Base-by-base conservation (phyloP, 441 rosid species). In the Melastoma candidum region DNA sequence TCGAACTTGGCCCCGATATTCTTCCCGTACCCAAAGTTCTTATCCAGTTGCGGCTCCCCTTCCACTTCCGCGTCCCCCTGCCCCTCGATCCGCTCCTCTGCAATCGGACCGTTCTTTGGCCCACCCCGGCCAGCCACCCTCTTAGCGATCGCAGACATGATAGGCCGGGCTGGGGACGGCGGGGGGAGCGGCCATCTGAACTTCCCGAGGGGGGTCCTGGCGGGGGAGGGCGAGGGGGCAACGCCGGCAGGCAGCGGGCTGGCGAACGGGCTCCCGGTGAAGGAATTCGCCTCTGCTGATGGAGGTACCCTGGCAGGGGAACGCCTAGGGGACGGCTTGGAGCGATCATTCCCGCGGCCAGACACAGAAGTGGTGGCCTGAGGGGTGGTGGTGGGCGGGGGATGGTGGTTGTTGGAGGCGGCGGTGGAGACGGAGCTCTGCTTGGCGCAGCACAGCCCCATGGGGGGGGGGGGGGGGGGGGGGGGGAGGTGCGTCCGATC, bases 391-490 rank as follows among this genome's bases (percentile, higher is more conserved):
- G 22, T 17, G 22, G 36, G 63, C 45, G 32, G 76, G 54, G 59
- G 57, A 55, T 64, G 64, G 48, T 72, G 79, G 48, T 69, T 63
- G 54, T 57, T 49, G 57, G 22, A 17, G 22, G 41, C 7, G 41
- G 41, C 6, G 41, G 41, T 36, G 41, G 51, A 73, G 1, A 25
- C 71, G 56, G 84, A 47, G n/a, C 61, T 63, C 71, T 58, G 69
- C 65, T 75, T 77, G 71, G 87, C 84, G 71, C 92, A 90, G 68
- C 87, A 80, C 59, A 76, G 90, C 29, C 95, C 92, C 95, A 87
- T 86, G 12, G 45, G 22, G 51, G 45, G 6, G 39, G 4, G 4
- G 22, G 0, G n/a, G n/a, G n/a, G n/a, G n/a, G n/a, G n/a, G n/a
- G n/a, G n/a, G n/a, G n/a, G n/a, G n/a, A n/a, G n/a, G 55, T 44